These are phyloP conservation scores for Glutinoglossum americanum DNA, from an alignment of 495 filamentous ascomycete genomes.

Conservation along the genomic window DNA sequence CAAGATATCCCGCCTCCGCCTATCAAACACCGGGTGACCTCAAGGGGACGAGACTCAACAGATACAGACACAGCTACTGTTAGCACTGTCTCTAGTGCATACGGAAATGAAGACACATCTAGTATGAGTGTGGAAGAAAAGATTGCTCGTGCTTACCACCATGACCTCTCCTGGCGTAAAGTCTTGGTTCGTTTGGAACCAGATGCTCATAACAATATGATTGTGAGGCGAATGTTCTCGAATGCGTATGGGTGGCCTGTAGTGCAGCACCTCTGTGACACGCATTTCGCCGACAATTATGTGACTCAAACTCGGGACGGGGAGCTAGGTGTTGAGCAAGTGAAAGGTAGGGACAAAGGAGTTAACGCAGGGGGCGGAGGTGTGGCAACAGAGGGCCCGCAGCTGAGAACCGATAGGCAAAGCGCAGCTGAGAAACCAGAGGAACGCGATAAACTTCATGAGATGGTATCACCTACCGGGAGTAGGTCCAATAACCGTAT, in stretches of 20 bases:
- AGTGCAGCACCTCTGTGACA: constrained; percentile 77
- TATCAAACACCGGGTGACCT: constrained; percentile 31
- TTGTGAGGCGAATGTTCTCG: constrained; percentile 84
- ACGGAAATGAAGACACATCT: not conserved
- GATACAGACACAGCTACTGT: not conserved
- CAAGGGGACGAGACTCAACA: constrained; percentile 9
- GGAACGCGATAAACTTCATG: not conserved
- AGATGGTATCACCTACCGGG: not conserved
- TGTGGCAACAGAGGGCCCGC: constrained; percentile 7
- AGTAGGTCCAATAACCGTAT: not conserved
- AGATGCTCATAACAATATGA: constrained; percentile 96
- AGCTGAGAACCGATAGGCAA: not conserved
- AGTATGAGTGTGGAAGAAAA: constrained; percentile 88
- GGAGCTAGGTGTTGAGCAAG: constrained; percentile 25
- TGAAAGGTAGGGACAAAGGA: constrained; percentile 19
- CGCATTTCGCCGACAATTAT: constrained; percentile 60
- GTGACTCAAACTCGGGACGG: constrained; percentile 37
- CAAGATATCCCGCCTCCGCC: constrained; percentile 77
- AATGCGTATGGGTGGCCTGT: constrained; percentile 98
- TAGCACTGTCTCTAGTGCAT: not conserved
- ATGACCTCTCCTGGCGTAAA: constrained; percentile 79
- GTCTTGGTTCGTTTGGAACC: constrained; percentile 88
- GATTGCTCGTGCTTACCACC: constrained; percentile 87
- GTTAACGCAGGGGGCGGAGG: constrained; percentile 25
- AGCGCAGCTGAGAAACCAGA: not conserved